Base-by-base conservation (phyloP, 176 grass and related monocot species). In the Thinopyrum elongatum region DNA sequence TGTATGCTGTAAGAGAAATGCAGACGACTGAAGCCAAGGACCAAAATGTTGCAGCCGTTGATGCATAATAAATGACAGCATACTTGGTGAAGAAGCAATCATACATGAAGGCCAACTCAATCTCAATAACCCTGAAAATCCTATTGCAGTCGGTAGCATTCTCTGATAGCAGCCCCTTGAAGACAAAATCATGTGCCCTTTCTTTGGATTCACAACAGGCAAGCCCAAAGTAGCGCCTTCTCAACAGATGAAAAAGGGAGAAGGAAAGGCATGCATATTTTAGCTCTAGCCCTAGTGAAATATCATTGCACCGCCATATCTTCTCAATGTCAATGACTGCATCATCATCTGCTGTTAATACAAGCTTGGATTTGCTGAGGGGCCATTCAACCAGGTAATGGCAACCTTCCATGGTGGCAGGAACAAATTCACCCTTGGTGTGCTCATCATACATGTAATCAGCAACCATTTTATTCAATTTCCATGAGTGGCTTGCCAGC, bases 251-350 rank as follows among this genome's bases (percentile, higher is more conserved):
- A 7, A 76, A 87, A 30, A 87, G 85, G 16, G 78, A 82, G 78
- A 87, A 82, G 30, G 85, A 87, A 66, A 87, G 85, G 30, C 78
- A 82, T n/a, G 29, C 19, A 57, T 82, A 59, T 78, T 82, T 87
- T 0, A 87, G 7, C 22, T 81, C 68, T 9, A 15, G 14, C 14
- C 15, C 26, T 7, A 87, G 22, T 12, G 12, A 34, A 13, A 0
- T 1, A 2, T 1, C 11, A 0, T 13, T 65, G 57, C 41, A 75
- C 30, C 11, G 3, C 30, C 39, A 87, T 66, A 87, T 57, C 42
- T 62, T 76, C n/a, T 82, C 78, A 16, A 82, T 65, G 42, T 65
- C 42, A 39, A 87, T 76, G 10, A 87, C 21, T n/a, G 75, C 3
- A 75, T 73, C 36, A 2, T 3, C 5, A 1, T 42, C 41, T 42